Evolutionary conservation across 148 eudicot species (phyloP).

Genomic region (Polygonum aviculare): DNA sequence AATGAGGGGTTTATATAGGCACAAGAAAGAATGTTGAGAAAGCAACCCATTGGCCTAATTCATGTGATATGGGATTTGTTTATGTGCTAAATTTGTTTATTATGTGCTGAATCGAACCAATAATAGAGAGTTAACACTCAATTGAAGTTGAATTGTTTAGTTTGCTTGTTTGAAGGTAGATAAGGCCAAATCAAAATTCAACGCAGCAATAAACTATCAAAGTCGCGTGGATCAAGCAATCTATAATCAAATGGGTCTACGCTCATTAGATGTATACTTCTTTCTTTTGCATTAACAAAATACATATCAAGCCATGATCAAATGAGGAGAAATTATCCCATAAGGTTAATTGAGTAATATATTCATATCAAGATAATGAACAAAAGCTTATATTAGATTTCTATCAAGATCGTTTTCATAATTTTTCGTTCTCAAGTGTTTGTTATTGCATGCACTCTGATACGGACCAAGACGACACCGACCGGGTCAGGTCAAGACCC

Average conservation of each 20-base stretch:
- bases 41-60: background rate
- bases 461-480: too few species aligned
- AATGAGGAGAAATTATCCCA: too few species aligned
- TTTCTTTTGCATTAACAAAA: too few species aligned
- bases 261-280: background rate
- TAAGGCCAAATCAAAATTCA: background rate
- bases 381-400: too few species aligned
- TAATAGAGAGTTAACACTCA: background rate
- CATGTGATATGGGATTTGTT: background rate
- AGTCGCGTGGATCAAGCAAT: background rate
- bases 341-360: too few species aligned
- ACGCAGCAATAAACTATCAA: background rate
- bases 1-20: constrained; percentile 7
- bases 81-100: background rate
- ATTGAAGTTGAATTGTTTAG: background rate
- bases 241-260: background rate
- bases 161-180: background rate
- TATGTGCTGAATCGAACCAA: background rate
- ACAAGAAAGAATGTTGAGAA: background rate
- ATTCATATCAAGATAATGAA: too few species aligned
- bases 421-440: too few species aligned
- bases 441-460: too few species aligned
- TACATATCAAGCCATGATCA: too few species aligned
- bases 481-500: too few species aligned
- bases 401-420: too few species aligned